Conservation (phyloP, 345 rosid species). For the Hibiscus mutabilis region DNA sequence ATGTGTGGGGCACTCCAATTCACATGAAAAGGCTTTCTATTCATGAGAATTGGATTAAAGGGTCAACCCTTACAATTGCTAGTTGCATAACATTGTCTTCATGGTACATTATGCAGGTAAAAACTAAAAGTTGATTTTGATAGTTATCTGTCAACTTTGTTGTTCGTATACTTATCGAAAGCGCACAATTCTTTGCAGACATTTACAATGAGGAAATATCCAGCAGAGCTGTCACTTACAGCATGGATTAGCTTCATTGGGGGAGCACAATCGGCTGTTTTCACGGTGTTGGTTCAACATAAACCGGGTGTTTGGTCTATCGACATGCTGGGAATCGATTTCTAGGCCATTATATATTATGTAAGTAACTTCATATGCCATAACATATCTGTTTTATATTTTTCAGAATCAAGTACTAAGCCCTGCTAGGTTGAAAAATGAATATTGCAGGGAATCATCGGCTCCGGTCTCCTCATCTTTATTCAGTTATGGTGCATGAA, state of each 20-base stretch:
- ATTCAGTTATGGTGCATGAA: conserved; percentile 50
- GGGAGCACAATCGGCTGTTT: conserved; percentile 57
- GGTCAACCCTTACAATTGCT: conserved; percentile 42
- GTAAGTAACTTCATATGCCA: conserved; percentile 26
- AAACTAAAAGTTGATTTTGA: background rate
- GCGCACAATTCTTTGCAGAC: conserved; percentile 25
- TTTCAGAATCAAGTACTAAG: background rate
- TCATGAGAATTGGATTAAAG: conserved; percentile 51
- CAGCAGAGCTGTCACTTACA: conserved; percentile 54
- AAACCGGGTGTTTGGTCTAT: conserved; percentile 42
- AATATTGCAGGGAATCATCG: conserved; percentile 10
- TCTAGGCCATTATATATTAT: conserved; percentile 44
- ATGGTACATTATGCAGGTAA: conserved; percentile 66
- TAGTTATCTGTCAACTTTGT: background rate
- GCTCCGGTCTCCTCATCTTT: conserved; percentile 32
- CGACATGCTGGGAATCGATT: conserved; percentile 33
- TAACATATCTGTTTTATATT: background rate
- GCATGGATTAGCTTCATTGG: conserved; percentile 53
- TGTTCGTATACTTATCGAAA: background rate
- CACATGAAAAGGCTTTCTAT: conserved; percentile 18
- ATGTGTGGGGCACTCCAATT: conserved; percentile 29
- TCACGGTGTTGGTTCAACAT: conserved; percentile 33
- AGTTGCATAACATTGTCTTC: conserved; percentile 57
- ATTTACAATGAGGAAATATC: conserved; percentile 43
- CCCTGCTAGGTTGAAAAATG: background rate